These are phyloP conservation scores for Sugiyamaella paludigena DNA, from an alignment of 1,139 yeast genomes.

Conservation along the genomic window DNA sequence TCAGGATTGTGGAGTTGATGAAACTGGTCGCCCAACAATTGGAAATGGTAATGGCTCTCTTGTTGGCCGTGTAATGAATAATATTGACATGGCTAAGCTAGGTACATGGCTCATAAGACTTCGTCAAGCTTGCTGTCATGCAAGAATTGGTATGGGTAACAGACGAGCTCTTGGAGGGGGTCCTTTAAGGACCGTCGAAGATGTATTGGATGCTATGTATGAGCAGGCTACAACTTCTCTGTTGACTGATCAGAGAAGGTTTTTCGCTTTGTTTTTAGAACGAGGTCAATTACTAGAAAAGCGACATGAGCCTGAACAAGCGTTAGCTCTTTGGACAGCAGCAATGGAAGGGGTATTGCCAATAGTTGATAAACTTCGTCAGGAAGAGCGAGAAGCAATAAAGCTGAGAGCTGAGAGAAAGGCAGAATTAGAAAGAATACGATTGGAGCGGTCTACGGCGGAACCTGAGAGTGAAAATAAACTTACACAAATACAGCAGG, in stretches of 20 bases:
- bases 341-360: slow-evolving; percentile 43
- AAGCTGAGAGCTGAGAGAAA: slow-evolving; percentile 25
- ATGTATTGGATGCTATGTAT: slow-evolving; percentile 63
- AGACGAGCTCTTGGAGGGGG: slow-evolving; percentile 33
- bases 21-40: slow-evolving; percentile 50
- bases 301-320: slow-evolving; percentile 48
- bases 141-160: slow-evolving; percentile 57
- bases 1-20: slow-evolving; percentile 58
- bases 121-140: slow-evolving; percentile 82
- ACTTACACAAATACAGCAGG: slow-evolving; percentile 15
- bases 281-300: slow-evolving; percentile 62
- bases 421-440: slow-evolving; percentile 14
- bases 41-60: background rate
- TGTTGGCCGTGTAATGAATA: background rate
- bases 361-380: slow-evolving; percentile 29
- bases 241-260: slow-evolving; percentile 48
- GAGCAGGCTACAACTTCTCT: slow-evolving; percentile 51
- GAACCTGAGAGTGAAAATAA: slow-evolving; percentile 20
- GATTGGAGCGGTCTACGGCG: slow-evolving; percentile 8
- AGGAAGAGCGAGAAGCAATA: slow-evolving; percentile 19
- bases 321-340: slow-evolving; percentile 46
- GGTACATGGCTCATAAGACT: slow-evolving; percentile 60
- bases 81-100: slow-evolving; percentile 26
- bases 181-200: slow-evolving; percentile 52
- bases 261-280: slow-evolving; percentile 46